These are phyloP conservation scores for Saccharomycopsis oosterbeekiorum DNA, from an alignment of 805 yeast species.

Conservation along the genomic window DNA sequence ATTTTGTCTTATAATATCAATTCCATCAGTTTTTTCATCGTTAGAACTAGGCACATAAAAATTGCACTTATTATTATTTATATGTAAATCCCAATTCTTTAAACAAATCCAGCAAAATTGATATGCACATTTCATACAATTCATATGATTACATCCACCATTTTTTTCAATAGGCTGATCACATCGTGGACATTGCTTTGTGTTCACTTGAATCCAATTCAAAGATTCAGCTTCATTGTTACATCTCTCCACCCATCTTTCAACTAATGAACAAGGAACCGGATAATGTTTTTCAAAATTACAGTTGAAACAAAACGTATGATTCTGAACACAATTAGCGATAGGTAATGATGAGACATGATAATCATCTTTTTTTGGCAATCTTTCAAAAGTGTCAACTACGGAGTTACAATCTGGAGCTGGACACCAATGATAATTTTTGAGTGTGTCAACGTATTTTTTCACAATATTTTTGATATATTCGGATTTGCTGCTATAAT, in stretches of 20 bases:
- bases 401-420: slow-evolving; percentile 66
- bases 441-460: slow-evolving; percentile 41
- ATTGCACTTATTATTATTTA: slow-evolving; percentile 52
- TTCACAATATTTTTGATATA: slow-evolving; percentile 23
- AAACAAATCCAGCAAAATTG: slow-evolving; percentile 94
- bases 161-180: slow-evolving; percentile 72
- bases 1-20: slow-evolving; percentile 28
- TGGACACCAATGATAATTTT: slow-evolving; percentile 68
- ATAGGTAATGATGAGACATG: slow-evolving; percentile 39
- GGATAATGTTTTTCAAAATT: slow-evolving; percentile 72
- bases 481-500: slow-evolving; percentile 14
- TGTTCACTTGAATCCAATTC: slow-evolving; percentile 77
- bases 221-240: slow-evolving; percentile 81
- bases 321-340: slow-evolving; percentile 56
- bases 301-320: slow-evolving; percentile 74
- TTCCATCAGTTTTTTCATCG: slow-evolving; percentile 26
- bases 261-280: slow-evolving; percentile 62
- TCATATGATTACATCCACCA: slow-evolving; percentile 98
- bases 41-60: slow-evolving; percentile 33
- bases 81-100: slow-evolving; percentile 67
- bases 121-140: slow-evolving; percentile 62
- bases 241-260: slow-evolving; percentile 68
- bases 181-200: slow-evolving; percentile 84
- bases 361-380: slow-evolving; percentile 23
- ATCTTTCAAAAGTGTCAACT: slow-evolving; percentile 33